Evolutionary conservation across 352 stramenopile genomes (phyloP), one percentile per base, ranked within the genome.

Genomic region (Pythium rishiriense): DNA sequence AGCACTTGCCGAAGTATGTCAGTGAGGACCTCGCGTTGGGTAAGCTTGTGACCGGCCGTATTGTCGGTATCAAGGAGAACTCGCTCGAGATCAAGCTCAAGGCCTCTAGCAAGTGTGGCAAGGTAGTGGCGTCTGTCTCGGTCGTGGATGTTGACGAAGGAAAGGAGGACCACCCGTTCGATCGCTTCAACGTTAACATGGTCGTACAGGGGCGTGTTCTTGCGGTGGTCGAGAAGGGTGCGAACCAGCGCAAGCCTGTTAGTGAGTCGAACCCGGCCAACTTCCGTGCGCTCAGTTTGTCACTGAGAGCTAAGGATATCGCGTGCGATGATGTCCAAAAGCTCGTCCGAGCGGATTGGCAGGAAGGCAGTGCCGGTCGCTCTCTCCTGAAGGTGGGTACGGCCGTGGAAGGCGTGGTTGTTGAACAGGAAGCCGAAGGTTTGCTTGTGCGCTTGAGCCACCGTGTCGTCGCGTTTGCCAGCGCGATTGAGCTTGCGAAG

Each of bases 191-290:
- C 29, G 75, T 91, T 22, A 89, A 94, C 69, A 83, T 80, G 60
- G 74, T 80, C 19, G 75, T 96, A 7, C 75, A 66, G 22, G 88
- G 82, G 25, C 83, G 85, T 58, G 70, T 95, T 21, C 70, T 96
- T 26, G 70, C 81, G 9, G 72, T 90, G 12, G 58, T 85, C 0
- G 69, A 81, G 24, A 95, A 95, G 70, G 88, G 88, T 25, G 74
- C 82, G 24, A 94, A 96, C 78, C 87, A 96, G 71, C 81, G 86
- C 45, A 93, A 95, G 68, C 77, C 86, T 37, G 81, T 96, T 24
- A 89, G 82, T 43, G 78, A 87, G 45, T 68, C 66, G 2, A 96
- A 96, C 69, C 77, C 82, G 0, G 81, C 80, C 21, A 89, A 78
- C 62, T 95, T 91, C 67, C 79, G 83, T 58, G 72, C 76, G 12